Percentiles rank a stretch among this genome's conserved stretches.
Evolutionary conservation across 306 rosid species (phyloP).

Genomic region (Cicer yamashitae): DNA sequence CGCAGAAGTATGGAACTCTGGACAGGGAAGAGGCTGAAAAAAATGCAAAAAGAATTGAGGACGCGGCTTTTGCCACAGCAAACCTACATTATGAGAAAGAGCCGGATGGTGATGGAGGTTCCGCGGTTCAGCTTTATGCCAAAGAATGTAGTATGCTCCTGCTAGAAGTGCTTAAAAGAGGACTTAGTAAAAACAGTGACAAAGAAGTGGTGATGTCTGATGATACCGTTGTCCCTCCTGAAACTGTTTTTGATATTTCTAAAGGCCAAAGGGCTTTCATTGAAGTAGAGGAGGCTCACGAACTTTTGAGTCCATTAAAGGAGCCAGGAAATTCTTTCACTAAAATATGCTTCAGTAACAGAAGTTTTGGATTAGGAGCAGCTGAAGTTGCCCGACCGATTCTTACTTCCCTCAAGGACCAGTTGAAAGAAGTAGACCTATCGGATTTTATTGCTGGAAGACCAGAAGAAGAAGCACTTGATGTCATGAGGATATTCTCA

Average conservation of each 20-base stretch:
- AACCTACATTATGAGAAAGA: conserved; percentile 68
- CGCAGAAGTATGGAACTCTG: conserved; percentile 80
- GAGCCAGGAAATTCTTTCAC: conserved; percentile 77
- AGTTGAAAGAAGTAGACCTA: conserved; percentile 79
- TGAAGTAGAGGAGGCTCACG: conserved; percentile 79
- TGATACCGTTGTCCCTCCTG: conserved; percentile 40
- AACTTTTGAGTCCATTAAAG: conserved; percentile 72
- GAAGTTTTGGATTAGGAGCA: conserved; percentile 79
- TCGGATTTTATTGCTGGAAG: conserved; percentile 91
- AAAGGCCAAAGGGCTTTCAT: conserved; percentile 75
- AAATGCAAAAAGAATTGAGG: conserved; percentile 83
- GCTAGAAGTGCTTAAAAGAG: conserved; percentile 78
- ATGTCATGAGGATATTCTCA: conserved; percentile 81
- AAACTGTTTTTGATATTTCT: conserved; percentile 78
- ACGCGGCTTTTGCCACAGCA: conserved; percentile 76
- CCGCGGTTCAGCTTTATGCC: conserved; percentile 98
- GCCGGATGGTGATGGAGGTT: conserved; percentile 97
- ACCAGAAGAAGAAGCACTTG: conserved; percentile 80
- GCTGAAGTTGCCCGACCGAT: conserved; percentile 75
- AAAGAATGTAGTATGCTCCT: conserved; percentile 88
- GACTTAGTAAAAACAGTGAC: conserved; percentile 52
- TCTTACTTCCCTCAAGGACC: conserved; percentile 69
- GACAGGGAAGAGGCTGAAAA: conserved; percentile 78
- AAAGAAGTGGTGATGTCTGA: conserved; percentile 49
- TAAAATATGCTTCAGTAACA: conserved; percentile 93